phyloP scores from a whole-genome alignment of 495 filamentous ascomycete genomes.

The Penicillium ochrochloron region DNA sequence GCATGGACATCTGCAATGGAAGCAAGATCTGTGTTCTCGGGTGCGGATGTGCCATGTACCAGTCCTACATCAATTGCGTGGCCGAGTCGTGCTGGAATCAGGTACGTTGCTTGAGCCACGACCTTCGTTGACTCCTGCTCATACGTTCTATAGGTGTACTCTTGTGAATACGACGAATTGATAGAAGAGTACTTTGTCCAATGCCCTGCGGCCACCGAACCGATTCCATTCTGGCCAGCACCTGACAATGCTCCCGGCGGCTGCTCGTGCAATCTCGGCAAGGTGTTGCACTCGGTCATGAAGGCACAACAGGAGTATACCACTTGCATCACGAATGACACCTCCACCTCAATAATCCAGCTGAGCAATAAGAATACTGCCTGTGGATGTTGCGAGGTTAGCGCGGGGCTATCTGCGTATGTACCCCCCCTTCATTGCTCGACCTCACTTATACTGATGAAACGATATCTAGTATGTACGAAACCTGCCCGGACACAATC shows the following conservation, averaged over 20 bases:
- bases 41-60: slow-evolving; percentile 5
- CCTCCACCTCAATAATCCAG: not conserved
- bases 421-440: not conserved
- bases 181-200: not conserved
- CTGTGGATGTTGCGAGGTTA: slow-evolving; percentile 1
- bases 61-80: not conserved
- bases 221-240: not conserved
- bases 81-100: not conserved
- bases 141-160: not conserved
- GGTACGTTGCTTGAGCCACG: not conserved
- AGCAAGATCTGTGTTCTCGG: not conserved
- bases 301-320: not conserved
- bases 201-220: not conserved
- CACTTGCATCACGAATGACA: not conserved
- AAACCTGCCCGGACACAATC: not conserved
- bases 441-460: not conserved
- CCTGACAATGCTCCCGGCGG: not conserved
- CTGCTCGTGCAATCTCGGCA: slow-evolving; percentile 1
- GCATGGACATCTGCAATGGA: not conserved
- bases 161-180: not conserved
- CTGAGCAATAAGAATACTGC: not conserved
- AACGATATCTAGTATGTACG: not conserved
- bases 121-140: not conserved
- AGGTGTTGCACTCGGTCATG: not conserved
- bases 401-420: not conserved